Evolutionary conservation across 371 early-diverging fungal species (phyloP), one percentile per base, ranked within the genome.

Genomic region (Apophysomyces ossiformis): DNA sequence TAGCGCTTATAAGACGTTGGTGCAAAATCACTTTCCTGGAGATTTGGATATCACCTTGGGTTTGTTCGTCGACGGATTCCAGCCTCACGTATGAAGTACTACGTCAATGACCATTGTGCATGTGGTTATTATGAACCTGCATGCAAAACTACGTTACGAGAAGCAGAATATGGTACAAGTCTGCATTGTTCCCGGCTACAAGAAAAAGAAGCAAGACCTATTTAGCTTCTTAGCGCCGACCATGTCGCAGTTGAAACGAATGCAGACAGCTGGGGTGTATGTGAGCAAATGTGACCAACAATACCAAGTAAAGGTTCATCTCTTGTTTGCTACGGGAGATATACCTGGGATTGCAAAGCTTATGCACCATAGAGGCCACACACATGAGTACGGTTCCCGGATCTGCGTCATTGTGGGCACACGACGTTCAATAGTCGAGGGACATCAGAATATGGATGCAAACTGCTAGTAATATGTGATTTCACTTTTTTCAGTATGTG

Each of bases 21-120:
- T 58, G 44, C 45, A 43, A 43, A 4, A 58, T 36, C 58, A 46
- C 12, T 36, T 65, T 21, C 35, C 35, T 4, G 21, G 47, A 0
- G 7, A 35, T 12, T 59, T 46, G 26, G 60, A 59, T 36, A 37
- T 65, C 21, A 37, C 60, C 4, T 54, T 66, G 15, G 21, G 47
- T 7, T 44, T 66, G 44, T 66, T 38, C 21, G 56, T 60, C 8
- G 66, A 66, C 39, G 66, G 66, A 8, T 66, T 66, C 36, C 47
- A 66, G 21, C 46, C 60, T 5, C 60, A 60, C 37, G 26, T 36
- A 18, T 9, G 13, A 7, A 32, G 46, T 11, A 59, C 50, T 12
- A 58, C 26, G 16, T n/a, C 62, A 8, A 61, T 61, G 62, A 61
- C 36, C 26, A 21, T 36, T 45, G 43, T 61, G 0, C 62, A 61